Evolutionary conservation across 257 asterid genomes (phyloP).

Genomic region (Euphrasia confusa): DNA sequence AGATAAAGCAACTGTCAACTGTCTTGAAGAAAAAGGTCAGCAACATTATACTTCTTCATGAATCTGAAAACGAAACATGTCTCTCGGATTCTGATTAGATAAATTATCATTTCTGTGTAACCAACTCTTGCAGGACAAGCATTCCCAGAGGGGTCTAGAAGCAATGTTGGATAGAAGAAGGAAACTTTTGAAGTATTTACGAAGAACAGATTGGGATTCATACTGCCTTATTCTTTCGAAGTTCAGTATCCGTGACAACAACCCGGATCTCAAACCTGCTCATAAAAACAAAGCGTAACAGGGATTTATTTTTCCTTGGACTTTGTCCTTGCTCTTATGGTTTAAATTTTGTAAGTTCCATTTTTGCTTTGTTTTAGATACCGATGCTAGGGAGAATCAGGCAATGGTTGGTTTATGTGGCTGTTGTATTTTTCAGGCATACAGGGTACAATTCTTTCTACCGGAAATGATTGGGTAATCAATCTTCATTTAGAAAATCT

Average conservation of each 20-base stretch:
- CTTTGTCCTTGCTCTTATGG: too few relatives aligned
- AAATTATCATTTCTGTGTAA: background rate
- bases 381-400: too few relatives aligned
- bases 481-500: too few relatives aligned
- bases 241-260: conserved; percentile 66
- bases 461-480: too few relatives aligned
- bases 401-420: too few relatives aligned
- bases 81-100: background rate
- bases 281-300: too few relatives aligned
- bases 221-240: conserved; percentile 59
- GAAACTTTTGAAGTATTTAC: conserved; percentile 57
- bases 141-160: conserved; percentile 64
- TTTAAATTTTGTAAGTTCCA: too few relatives aligned
- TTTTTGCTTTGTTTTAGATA: too few relatives aligned
- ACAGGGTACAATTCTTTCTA: too few relatives aligned
- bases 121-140: conserved; percentile 55
- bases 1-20: conserved; percentile 61
- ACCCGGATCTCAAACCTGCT: too few relatives aligned
- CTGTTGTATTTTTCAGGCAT: too few relatives aligned
- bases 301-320: too few relatives aligned
- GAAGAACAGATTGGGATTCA: conserved; percentile 74
- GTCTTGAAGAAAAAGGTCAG: conserved; percentile 65
- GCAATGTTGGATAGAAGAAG: conserved; percentile 72
- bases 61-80: background rate
- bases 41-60: background rate